A percentile compares a stretch with the other conserved stretches of the same genome.
Evolutionary conservation across 345 rosid genomes (phyloP).

Genomic region (Atalantia buxifolia): DNA sequence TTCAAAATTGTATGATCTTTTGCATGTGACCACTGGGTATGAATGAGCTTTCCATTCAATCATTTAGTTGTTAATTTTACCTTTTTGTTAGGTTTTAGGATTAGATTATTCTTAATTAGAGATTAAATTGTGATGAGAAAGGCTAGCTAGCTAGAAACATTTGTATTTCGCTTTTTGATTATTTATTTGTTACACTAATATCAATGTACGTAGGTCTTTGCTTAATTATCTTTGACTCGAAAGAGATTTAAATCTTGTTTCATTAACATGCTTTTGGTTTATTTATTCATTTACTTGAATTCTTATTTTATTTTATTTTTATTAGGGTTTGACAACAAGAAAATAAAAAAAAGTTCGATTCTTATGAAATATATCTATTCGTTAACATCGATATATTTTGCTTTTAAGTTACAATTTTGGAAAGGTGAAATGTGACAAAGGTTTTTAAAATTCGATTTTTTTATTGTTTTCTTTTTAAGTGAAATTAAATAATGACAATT

Average conservation of each 20-base stretch:
- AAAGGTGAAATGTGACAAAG: not conserved
- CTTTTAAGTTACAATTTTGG: not conserved
- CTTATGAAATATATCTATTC: not conserved
- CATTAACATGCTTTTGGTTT: not conserved
- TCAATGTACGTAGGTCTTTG: slow-evolving; percentile 1
- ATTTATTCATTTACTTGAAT: not conserved
- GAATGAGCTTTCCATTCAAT: not conserved
- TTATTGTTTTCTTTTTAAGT: not conserved
- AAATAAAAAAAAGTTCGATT: not conserved
- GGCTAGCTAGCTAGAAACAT: not conserved
- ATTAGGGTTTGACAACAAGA: not conserved
- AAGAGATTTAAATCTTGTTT: not conserved
- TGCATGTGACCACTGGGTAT: not conserved
- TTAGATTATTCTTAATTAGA: not conserved
- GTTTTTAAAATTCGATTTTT: not conserved
- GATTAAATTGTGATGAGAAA: not conserved
- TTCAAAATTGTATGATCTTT: not conserved
- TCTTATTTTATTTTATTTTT: not conserved
- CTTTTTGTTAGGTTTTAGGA: not conserved
- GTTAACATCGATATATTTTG: not conserved
- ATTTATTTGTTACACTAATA: not conserved
- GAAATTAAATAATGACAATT: not conserved
- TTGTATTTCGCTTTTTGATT: not conserved
- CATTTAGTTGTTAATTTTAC: not conserved
- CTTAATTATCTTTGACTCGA: not conserved